phyloP scores from a whole-genome alignment of 345 rosid species.

The Odontarrhena argentea region DNA sequence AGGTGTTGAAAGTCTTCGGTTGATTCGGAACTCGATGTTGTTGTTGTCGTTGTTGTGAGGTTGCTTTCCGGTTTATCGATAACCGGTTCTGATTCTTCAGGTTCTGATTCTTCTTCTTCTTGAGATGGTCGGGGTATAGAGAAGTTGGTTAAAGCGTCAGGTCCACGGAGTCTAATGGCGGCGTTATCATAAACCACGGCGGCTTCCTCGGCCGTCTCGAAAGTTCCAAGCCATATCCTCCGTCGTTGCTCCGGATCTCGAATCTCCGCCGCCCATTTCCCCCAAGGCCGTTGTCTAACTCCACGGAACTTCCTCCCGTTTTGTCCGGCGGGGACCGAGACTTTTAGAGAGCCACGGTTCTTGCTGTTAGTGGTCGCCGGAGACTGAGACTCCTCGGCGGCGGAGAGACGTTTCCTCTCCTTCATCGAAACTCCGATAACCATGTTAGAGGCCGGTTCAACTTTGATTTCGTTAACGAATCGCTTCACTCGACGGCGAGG shows the following conservation, averaged over 20 bases:
- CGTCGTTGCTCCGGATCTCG: conserved; percentile 88
- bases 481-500: conserved; percentile 66
- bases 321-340: conserved; percentile 24
- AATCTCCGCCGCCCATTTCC: conserved; percentile 99
- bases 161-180: conserved; percentile 86
- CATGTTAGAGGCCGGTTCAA: conserved; percentile 47
- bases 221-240: conserved; percentile 91
- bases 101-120: conserved; percentile 29
- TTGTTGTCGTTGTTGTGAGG: conserved; percentile 15
- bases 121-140: conserved; percentile 44
- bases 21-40: conserved; percentile 59
- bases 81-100: conserved; percentile 27
- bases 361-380: conserved; percentile 21
- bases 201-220: conserved; percentile 91
- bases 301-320: conserved; percentile 76
- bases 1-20: conserved; percentile 59
- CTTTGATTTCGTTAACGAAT: conserved; percentile 69
- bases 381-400: conserved; percentile 25
- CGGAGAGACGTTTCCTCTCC: conserved; percentile 42
- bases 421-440: background rate
- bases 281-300: conserved; percentile 95
- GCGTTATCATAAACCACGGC: conserved; percentile 93
- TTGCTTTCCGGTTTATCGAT: conserved; percentile 37
- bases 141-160: conserved; percentile 83
- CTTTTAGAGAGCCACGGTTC: conserved; percentile 36